Conservation (phyloP, 169 alveolate species). For the Plasmodium gaboni region DNA sequence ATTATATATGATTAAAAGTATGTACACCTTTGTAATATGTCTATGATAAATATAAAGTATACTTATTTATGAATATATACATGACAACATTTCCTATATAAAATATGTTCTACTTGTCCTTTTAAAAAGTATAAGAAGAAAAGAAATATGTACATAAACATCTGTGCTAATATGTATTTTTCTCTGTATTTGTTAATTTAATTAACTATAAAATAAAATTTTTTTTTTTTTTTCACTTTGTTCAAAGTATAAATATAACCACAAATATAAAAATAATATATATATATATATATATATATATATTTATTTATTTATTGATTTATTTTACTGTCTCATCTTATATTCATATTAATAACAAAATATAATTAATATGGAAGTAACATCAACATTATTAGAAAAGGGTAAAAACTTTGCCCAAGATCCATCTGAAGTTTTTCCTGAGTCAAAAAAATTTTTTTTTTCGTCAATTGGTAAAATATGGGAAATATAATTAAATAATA, state of each 20-base stretch:
- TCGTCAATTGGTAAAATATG: constrained; percentile 60
- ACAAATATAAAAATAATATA: not conserved
- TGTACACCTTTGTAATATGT: too few species aligned
- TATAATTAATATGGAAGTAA: constrained; percentile 50
- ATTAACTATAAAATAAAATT: not conserved
- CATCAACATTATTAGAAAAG: constrained; percentile 45
- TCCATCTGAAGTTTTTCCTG: constrained; percentile 44
- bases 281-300: constrained; percentile 6
- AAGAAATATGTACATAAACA: too few species aligned
- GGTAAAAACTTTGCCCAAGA: constrained; percentile 22
- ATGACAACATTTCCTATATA: too few species aligned
- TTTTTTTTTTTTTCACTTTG: not conserved
- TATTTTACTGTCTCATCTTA: not conserved
- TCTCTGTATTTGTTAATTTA: not conserved
- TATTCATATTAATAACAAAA: not conserved
- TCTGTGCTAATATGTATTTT: not conserved
- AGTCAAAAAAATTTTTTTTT: constrained; percentile 36
- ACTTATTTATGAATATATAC: too few species aligned
- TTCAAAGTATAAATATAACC: not conserved
- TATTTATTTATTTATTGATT: not conserved
- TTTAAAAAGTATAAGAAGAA: too few species aligned
- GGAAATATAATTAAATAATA: not conserved
- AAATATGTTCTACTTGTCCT: too few species aligned
- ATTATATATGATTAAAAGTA: too few species aligned
- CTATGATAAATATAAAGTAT: too few species aligned